These are phyloP conservation scores for Termitomyces eurrhizus DNA, from an alignment of 768 basidiomycete species.

Conservation along the genomic window DNA sequence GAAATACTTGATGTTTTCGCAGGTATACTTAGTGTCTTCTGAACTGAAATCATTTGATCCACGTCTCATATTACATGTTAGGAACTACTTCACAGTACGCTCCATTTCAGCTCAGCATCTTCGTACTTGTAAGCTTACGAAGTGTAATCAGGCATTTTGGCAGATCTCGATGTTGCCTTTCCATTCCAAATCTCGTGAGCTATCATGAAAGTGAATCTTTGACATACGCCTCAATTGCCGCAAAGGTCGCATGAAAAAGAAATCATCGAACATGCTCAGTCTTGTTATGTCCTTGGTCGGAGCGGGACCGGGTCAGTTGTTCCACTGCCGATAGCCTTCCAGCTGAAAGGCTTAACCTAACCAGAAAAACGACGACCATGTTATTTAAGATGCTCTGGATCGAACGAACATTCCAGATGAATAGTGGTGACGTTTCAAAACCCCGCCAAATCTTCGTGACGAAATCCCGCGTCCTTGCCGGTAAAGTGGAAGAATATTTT, in stretches of 20 bases:
- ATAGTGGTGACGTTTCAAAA: slow-evolving; percentile 31
- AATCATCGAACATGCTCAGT: slow-evolving; percentile 51
- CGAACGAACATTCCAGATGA: slow-evolving; percentile 48
- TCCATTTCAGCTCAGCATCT: not conserved
- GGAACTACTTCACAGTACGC: slow-evolving; percentile 32
- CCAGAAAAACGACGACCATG: slow-evolving; percentile 74
- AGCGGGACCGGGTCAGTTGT: slow-evolving; percentile 64
- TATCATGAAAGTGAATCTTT: not conserved
- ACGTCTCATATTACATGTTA: not conserved
- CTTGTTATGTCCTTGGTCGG: slow-evolving; percentile 65
- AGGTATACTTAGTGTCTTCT: slow-evolving; percentile 21
- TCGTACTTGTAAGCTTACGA: not conserved
- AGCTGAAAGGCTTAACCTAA: not conserved
- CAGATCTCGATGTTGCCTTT: slow-evolving; percentile 43
- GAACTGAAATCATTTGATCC: not conserved
- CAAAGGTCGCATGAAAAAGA: slow-evolving; percentile 35
- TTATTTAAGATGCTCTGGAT: slow-evolving; percentile 72
- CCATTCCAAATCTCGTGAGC: slow-evolving; percentile 43
- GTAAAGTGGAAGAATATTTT: slow-evolving; percentile 72
- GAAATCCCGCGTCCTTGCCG: slow-evolving; percentile 59
- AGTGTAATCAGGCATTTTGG: slow-evolving; percentile 40
- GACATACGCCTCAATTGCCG: not conserved
- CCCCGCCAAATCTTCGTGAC: slow-evolving; percentile 73
- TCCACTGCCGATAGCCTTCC: not conserved
- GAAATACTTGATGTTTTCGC: slow-evolving; percentile 40